Conservation (phyloP, 345 rosid species). For the Camelina sativa region DNA sequence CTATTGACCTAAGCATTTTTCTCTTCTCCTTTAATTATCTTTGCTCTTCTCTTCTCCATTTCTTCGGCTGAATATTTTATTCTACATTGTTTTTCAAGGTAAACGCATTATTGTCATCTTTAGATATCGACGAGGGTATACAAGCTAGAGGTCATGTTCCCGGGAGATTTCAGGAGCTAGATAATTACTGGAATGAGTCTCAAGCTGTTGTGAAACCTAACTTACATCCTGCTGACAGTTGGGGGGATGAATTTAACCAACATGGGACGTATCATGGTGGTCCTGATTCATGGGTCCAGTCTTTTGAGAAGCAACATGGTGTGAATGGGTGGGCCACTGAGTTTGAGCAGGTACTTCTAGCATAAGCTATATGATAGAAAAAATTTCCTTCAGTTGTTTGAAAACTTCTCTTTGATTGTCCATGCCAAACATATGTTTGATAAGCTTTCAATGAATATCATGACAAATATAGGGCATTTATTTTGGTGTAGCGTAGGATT, state of each 20-base stretch:
- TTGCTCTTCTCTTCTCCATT: constrained; percentile 5
- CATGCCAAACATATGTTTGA: not conserved
- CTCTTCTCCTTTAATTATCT: not conserved
- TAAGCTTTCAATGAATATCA: constrained; percentile 21
- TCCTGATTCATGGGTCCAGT: constrained; percentile 83
- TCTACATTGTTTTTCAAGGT: constrained; percentile 57
- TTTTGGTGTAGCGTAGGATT: constrained; percentile 15
- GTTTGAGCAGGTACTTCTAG: constrained; percentile 77
- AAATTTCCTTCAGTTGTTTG: constrained; percentile 9
- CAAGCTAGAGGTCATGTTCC: constrained; percentile 72
- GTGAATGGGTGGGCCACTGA: constrained; percentile 95
- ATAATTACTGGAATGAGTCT: constrained; percentile 97
- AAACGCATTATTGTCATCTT: constrained; percentile 81
- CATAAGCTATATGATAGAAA: constrained; percentile 18
- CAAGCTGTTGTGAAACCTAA: constrained; percentile 68
- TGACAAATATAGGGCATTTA: not conserved
- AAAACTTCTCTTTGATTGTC: constrained; percentile 9
- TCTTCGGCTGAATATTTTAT: constrained; percentile 19
- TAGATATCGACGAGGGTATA: constrained; percentile 81
- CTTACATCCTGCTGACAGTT: constrained; percentile 71
- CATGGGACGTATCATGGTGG: constrained; percentile 56
- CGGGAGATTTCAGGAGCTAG: constrained; percentile 84
- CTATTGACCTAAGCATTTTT: not conserved
- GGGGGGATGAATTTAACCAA: constrained; percentile 80
- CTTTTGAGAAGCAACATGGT: constrained; percentile 93